These are phyloP conservation scores for Gnetum montanum DNA, from an alignment of 75 land plant genomes.

Conservation along the genomic window DNA sequence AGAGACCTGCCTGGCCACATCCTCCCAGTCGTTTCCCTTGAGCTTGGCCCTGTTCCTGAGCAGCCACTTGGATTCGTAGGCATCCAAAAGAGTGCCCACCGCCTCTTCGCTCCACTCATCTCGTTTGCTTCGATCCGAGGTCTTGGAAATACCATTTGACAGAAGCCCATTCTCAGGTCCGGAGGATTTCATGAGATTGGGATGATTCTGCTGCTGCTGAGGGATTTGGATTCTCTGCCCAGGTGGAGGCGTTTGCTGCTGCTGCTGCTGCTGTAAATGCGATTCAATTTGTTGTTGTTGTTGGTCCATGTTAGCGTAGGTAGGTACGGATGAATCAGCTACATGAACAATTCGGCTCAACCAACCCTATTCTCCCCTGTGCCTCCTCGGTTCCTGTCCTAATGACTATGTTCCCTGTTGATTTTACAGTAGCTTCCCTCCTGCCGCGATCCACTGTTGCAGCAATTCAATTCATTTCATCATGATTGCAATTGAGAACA, in stretches of 20 bases:
- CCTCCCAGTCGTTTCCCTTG: conserved; percentile 50
- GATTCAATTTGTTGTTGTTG: background rate
- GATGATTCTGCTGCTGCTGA: conserved; percentile 3
- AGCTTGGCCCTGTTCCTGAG: conserved; percentile 45
- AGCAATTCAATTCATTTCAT: too few species aligned
- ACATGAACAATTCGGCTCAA: too few species aligned
- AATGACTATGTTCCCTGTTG: too few species aligned
- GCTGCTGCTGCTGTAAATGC: background rate
- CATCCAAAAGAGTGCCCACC: conserved; percentile 34
- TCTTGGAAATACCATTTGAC: conserved; percentile 10
- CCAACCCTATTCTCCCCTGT: too few species aligned
- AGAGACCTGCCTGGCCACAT: conserved; percentile 37
- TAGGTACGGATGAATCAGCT: too few species aligned
- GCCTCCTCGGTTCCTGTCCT: too few species aligned
- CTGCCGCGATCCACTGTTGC: too few species aligned
- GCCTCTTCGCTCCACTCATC: conserved; percentile 60
- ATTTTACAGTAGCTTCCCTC: too few species aligned
- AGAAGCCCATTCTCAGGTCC: too few species aligned
- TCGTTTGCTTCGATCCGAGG: conserved; percentile 12
- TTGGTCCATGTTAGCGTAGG: too few species aligned
- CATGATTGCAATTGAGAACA: too few species aligned
- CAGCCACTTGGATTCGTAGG: conserved; percentile 36
- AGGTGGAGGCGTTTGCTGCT: background rate
- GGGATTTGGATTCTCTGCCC: background rate
- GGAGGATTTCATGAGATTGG: background rate